A percentile compares a stretch with the other conserved stretches of the same genome.
Conservation (phyloP, 177 flowering plant genomes). For the Vitis hybrid region DNA sequence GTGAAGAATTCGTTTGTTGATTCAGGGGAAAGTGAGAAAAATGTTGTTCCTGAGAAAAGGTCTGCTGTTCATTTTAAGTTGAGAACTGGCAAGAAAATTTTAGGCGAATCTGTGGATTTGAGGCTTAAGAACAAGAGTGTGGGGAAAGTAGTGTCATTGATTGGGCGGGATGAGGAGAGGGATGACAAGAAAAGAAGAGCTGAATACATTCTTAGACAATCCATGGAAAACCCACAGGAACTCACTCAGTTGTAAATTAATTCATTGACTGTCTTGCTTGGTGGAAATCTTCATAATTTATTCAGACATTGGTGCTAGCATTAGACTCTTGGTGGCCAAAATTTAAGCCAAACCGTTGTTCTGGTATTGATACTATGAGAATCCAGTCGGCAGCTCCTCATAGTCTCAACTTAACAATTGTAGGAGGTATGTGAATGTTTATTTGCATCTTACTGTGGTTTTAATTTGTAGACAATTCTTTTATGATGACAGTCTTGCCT, state of each 20-base stretch:
- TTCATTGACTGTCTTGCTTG: conserved; percentile 14
- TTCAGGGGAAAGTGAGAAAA: conserved; percentile 34
- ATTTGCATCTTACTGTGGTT: conserved; percentile 4
- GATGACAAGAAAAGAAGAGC: conserved; percentile 94
- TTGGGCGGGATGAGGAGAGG: conserved; percentile 60
- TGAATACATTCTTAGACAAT: conserved; percentile 67
- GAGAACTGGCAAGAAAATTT: conserved; percentile 50
- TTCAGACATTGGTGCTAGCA: conserved; percentile 13
- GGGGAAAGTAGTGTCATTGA: conserved; percentile 24
- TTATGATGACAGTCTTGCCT: neutral
- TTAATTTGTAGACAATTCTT: conserved; percentile 12
- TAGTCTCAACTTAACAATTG: conserved; percentile 15
- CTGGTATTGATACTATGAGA: conserved; percentile 8
- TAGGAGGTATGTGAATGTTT: conserved; percentile 24
- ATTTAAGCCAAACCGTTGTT: neutral
- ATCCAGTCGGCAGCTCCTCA: conserved; percentile 8
- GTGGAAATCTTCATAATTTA: conserved; percentile 6
- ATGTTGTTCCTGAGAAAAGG: conserved; percentile 45
- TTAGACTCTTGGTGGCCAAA: conserved; percentile 8
- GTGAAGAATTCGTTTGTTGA: conserved; percentile 36
- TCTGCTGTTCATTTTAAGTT: conserved; percentile 60
- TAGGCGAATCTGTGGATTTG: conserved; percentile 49
- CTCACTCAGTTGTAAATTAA: conserved; percentile 64
- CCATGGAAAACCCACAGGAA: conserved; percentile 70
- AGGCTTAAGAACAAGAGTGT: conserved; percentile 34